Conservation (phyloP, 345 rosid genomes). For the Populus tremula region DNA sequence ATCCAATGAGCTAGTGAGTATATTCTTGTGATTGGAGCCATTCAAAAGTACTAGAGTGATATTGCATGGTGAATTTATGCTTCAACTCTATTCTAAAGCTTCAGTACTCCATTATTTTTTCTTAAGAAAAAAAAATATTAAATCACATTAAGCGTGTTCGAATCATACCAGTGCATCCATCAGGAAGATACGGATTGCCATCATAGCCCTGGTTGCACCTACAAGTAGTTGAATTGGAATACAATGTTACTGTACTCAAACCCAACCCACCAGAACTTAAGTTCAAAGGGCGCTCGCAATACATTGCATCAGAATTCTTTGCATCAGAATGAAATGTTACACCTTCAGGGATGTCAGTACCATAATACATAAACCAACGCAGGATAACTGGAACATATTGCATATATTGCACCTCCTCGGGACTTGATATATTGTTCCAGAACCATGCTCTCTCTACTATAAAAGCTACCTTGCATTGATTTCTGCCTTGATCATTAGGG, state of each 20-base stretch:
- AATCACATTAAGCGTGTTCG: no score
- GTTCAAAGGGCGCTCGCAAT: no score
- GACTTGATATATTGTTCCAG: neutral
- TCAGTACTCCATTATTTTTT: no score
- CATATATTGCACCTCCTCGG: neutral
- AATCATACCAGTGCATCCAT: conserved; percentile 15
- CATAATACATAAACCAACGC: no score
- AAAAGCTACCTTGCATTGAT: neutral
- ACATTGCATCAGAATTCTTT: no score
- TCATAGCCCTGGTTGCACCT: neutral
- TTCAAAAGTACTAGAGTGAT: neutral
- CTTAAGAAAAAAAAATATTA: no score
- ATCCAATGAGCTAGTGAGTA: neutral
- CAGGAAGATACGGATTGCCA: conserved; percentile 16
- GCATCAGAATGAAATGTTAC: no score
- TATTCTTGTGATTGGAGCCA: neutral
- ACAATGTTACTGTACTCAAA: neutral
- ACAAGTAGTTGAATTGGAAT: neutral
- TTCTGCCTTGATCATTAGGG: neutral
- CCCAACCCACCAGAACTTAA: no score
- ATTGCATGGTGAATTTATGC: no score
- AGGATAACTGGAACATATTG: neutral
- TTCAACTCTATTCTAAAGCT: no score
- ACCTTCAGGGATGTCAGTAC: no score
- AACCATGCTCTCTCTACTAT: neutral